Evolutionary conservation across 2,329 filamentous ascomycete species (phyloP).

Genomic region (Aphanocladium album): DNA sequence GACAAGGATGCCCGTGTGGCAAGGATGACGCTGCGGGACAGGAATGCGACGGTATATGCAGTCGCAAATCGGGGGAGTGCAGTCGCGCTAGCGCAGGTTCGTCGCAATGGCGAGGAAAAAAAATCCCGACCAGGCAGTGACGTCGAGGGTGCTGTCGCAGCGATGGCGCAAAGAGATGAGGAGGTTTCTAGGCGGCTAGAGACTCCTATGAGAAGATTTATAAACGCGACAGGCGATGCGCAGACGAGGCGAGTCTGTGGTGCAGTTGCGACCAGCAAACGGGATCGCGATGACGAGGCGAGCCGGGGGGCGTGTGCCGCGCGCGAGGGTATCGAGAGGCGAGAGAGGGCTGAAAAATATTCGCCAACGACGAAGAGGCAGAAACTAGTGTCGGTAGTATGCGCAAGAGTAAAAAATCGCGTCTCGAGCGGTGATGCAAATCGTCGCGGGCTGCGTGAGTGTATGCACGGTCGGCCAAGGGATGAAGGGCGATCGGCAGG

Average conservation of each 20-base stretch:
- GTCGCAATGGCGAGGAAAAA: neutral
- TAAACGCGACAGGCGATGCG: neutral
- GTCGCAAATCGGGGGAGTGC: slow-evolving; percentile 1
- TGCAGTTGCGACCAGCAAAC: slow-evolving; percentile 5
- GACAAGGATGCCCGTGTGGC: neutral
- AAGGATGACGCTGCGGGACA: neutral
- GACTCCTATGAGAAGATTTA: neutral
- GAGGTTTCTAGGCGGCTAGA: neutral
- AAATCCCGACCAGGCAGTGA: neutral
- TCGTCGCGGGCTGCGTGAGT: neutral
- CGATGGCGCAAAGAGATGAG: neutral
- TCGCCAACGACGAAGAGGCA: neutral
- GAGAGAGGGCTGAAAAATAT: neutral
- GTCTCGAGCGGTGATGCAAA: neutral
- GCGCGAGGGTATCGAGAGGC: neutral
- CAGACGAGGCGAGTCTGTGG: neutral
- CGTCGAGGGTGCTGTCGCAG: neutral
- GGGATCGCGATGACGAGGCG: neutral
- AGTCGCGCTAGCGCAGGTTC: slow-evolving; percentile 1
- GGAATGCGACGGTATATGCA: neutral
- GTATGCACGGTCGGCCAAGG: slow-evolving; percentile 4
- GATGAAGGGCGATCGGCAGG: neutral
- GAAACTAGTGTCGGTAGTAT: neutral
- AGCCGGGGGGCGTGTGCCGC: neutral
- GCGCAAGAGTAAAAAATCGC: neutral